Evolutionary conservation across 495 filamentous ascomycete species (phyloP), one percentile per base, ranked within the genome.

Genomic region (Viridothelium virens): DNA sequence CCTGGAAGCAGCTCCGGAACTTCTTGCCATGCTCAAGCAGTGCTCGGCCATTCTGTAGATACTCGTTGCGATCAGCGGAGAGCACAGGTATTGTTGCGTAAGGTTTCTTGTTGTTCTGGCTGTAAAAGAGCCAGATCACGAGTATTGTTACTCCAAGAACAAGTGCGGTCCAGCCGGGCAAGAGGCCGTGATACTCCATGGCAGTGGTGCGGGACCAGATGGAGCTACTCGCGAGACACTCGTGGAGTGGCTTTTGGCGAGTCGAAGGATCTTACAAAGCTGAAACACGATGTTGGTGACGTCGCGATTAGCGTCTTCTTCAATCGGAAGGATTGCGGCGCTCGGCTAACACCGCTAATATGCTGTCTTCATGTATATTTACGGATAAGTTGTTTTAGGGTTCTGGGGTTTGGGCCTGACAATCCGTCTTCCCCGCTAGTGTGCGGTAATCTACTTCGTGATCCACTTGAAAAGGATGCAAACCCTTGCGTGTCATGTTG

Each of bases 1-100:
- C 64, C 34, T 65, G 64, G 64, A 65, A 65, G 48, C 64, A 65
- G 47, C 64, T 56, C 34, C 11, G 31, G 47, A 38, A 37, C 47
- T 65, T 53, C 48, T 53, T 53, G 48, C 48, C 48, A 53, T 2
- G 48, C 48, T 53, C 48, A 53, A 53, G 48, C 48, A 53, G 48
- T 11, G 48, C 48, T 53, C 48, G 48, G 48, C 48, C 48, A 53
- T 53, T 53, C 48, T 53, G 48, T 53, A 53, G n/a, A 2, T 53
- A 53, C 48, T 53, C 48, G 2, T 53, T 53, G 48, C 48, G 48
- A 53, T 53, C 48, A 18, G 48, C 48, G 10, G 48, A 53, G 48
- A 53, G 48, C 48, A 53, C 48, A 53, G 48, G 48, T 53, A 53
- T 53, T 53, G 48, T 53, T 53, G 48, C 48, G 48, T 53, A 53